Base-by-base conservation (phyloP, 1,284 basidiomycete species). In the Psilocybe mexicana region DNA sequence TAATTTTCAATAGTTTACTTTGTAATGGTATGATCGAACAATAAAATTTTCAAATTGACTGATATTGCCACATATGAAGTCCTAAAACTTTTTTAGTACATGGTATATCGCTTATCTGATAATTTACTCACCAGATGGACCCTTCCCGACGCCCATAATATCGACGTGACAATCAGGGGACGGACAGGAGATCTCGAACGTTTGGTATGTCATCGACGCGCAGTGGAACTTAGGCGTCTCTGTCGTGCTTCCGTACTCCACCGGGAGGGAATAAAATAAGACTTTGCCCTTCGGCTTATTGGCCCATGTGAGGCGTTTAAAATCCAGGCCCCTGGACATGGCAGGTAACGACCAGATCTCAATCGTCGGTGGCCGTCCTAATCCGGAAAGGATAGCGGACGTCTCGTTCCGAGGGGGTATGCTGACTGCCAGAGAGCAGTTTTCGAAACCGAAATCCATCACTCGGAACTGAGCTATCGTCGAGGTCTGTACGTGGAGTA, bases 401-500 rank as follows among this genome's bases (percentile, higher is more conserved):
- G 56, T 43, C 2, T 42, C 35, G 33, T 44, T 52, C 25, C 36
- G 23, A 28, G 50, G 14, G 10, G 56, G 56, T 6, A 52, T 43
- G 3, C 43, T 36, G n/a, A 47, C 14, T 10, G 33, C 24, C 2
- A 57, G 44, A 6, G 43, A 33, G 26, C 56, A 57, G 10, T 47
- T 46, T 43, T 57, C 56, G 50, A 57, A 48, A 5, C 56, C 56
- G 30, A 30, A 57, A 38, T 57, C 56, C 36, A 57, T 57, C 26
- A 46, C 43, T 5, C 56, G 51, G 28, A 57, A 57, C 14, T 57
- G 56, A 4, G 52, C 44, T 4, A 57, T 42, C 6, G 56, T 46
- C 8, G 56, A 57, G 5, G 44, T 52, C 56, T 57, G 30, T 18
- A 18, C 18, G 18, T 18, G 18, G 18, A 18, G 18, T 18, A 18